Conservation (phyloP, 768 basidiomycete species). For the Russula emetica region DNA sequence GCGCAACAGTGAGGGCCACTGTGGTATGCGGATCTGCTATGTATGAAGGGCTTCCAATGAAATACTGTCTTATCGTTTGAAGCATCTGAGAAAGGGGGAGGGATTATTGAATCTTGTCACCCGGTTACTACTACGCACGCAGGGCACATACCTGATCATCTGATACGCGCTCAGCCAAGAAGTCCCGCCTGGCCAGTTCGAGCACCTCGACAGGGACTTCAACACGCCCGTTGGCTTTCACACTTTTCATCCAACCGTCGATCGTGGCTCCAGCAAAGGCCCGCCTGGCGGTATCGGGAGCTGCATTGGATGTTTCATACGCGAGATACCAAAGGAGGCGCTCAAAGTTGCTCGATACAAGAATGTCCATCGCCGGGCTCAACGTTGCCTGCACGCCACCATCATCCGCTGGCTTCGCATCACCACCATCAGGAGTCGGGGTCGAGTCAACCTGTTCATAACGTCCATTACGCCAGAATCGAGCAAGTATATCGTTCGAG, state of each 20-base stretch:
- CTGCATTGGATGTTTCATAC: slow-evolving; percentile 50
- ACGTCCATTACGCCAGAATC: too few species aligned
- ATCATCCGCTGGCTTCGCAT: too few species aligned
- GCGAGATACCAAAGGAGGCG: slow-evolving; percentile 94
- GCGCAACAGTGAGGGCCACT: too few species aligned
- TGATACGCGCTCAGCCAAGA: slow-evolving; percentile 79
- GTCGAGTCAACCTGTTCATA: too few species aligned
- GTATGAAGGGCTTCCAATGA: too few species aligned
- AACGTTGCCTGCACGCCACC: too few species aligned
- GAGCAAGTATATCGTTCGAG: too few species aligned
- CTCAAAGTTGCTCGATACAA: slow-evolving; percentile 97
- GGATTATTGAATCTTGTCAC: slow-evolving; percentile 18
- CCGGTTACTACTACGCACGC: background rate
- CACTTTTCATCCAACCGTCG: slow-evolving; percentile 89
- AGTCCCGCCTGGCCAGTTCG: slow-evolving; percentile 72
- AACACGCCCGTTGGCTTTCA: too few species aligned
- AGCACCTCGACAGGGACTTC: slow-evolving; percentile 68
- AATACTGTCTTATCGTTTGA: slow-evolving; percentile 68
- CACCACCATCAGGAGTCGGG: too few species aligned
- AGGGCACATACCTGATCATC: slow-evolving; percentile 64
- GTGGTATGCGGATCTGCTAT: too few species aligned
- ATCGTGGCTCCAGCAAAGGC: slow-evolving; percentile 57
- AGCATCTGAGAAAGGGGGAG: slow-evolving; percentile 55
- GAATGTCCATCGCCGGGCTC: too few species aligned
- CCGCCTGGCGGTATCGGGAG: slow-evolving; percentile 34